Conservation (phyloP, 768 basidiomycete genomes). For the Stropharia rugosoannulata region DNA sequence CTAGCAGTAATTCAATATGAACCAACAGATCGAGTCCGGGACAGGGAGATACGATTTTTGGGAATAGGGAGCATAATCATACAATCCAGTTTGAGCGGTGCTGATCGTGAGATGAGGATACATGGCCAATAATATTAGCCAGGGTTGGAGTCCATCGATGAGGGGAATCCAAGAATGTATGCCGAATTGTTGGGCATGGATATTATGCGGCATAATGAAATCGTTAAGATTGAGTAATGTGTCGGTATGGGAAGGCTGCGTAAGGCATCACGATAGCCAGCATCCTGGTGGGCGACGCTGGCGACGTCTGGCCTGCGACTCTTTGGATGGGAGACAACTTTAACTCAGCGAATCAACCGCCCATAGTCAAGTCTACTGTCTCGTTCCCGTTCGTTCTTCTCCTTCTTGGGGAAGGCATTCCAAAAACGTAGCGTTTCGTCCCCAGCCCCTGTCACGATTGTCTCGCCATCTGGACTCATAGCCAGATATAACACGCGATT, state of each 20-base stretch:
- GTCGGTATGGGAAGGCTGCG: too few species aligned
- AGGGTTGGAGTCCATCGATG: not conserved
- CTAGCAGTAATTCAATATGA: not conserved
- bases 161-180: not conserved
- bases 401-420: slow-evolving; percentile 92
- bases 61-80: not conserved
- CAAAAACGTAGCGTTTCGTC: slow-evolving; percentile 97
- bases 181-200: too few species aligned
- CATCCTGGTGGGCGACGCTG: not conserved
- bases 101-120: not conserved
- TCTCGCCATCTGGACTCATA: slow-evolving; percentile 96
- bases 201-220: too few species aligned
- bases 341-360: slow-evolving; percentile 47
- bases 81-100: slow-evolving; percentile 1
- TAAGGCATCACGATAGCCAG: not conserved
- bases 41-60: not conserved
- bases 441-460: slow-evolving; percentile 96
- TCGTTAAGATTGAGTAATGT: too few species aligned
- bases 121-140: not conserved
- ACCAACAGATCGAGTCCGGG: not conserved
- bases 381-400: slow-evolving; percentile 36
- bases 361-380: slow-evolving; percentile 52
- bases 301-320: not conserved
- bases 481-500: slow-evolving; percentile 96
- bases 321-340: not conserved